Conservation (phyloP, 2,329 filamentous ascomycete species). For the Graphilbum fragrans region DNA sequence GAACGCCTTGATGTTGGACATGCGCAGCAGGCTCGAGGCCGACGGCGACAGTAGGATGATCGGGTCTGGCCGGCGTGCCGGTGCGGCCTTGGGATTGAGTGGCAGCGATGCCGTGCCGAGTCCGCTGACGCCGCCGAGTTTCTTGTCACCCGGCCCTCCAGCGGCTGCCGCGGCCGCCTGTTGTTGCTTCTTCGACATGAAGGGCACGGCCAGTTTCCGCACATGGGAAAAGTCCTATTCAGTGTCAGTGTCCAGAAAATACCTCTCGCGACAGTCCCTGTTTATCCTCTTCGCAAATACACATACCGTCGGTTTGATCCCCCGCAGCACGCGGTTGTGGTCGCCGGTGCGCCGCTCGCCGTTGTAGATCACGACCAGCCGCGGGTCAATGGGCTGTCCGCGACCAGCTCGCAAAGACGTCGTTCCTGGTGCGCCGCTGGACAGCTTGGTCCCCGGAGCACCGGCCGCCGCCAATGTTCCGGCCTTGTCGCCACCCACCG, state of each 20-base stretch:
- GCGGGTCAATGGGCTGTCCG: constrained; percentile 54
- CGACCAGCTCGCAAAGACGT: constrained; percentile 39
- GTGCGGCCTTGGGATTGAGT: constrained; percentile 37
- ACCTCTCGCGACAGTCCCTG: too few species aligned
- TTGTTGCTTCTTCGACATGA: constrained; percentile 52
- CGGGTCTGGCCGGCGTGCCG: constrained; percentile 51
- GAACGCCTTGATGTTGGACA: constrained; percentile 93
- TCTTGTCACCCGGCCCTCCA: constrained; percentile 31
- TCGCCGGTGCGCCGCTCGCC: constrained; percentile 88
- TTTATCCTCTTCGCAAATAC: neutral
- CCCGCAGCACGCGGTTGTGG: constrained; percentile 75
- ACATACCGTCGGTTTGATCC: constrained; percentile 76
- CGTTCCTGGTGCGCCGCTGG: constrained; percentile 20
- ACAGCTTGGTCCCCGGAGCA: constrained; percentile 15
- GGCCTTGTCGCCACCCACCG: constrained; percentile 52
- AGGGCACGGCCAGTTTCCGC: constrained; percentile 69
- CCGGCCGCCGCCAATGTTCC: constrained; percentile 24
- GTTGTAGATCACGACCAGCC: constrained; percentile 78
- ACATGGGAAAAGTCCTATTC: constrained; percentile 94
- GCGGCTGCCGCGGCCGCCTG: constrained; percentile 22
- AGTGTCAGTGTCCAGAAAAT: too few species aligned
- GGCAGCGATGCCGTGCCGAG: constrained; percentile 29
- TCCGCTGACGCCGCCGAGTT: constrained; percentile 21
- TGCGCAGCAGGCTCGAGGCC: constrained; percentile 83
- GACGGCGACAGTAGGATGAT: constrained; percentile 97